These are phyloP conservation scores for Gossypioides kirkii DNA, from an alignment of 345 rosid genomes.

Conservation along the genomic window DNA sequence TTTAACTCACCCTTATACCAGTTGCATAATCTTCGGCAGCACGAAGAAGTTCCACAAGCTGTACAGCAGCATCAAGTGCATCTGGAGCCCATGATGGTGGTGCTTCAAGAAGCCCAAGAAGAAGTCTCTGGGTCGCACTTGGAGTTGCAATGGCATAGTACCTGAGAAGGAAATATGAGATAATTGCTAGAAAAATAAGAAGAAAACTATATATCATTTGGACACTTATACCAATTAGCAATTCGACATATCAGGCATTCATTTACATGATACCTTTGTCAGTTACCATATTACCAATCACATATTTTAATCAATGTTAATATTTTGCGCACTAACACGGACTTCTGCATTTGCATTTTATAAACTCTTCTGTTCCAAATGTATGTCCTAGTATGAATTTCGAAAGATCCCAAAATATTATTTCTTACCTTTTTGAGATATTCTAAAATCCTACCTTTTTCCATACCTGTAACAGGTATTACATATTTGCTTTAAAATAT, in stretches of 20 bases:
- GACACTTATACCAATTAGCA: background rate
- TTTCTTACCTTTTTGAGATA: background rate
- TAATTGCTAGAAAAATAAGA: background rate
- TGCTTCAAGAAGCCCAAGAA: constrained; percentile 95
- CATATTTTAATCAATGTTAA: background rate
- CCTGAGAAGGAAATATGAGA: constrained; percentile 29
- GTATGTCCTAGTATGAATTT: background rate
- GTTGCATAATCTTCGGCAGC: constrained; percentile 97
- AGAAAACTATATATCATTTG: background rate
- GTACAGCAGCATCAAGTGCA: constrained; percentile 99
- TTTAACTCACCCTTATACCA: constrained; percentile 76
- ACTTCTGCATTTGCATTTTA: background rate
- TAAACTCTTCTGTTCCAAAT: background rate
- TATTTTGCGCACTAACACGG: background rate
- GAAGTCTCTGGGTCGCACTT: constrained; percentile 96
- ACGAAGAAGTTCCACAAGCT: constrained; percentile 96
- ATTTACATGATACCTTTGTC: background rate
- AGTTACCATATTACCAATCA: background rate
- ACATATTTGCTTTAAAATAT: background rate
- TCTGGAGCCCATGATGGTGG: constrained; percentile 99
- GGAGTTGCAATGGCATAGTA: constrained; percentile 97
- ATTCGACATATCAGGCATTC: background rate
- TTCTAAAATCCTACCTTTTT: background rate
- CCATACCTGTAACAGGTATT: background rate
- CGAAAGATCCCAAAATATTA: background rate